Conservation (phyloP, 2,329 filamentous ascomycete genomes). For the Paradendryphiella salina region DNA sequence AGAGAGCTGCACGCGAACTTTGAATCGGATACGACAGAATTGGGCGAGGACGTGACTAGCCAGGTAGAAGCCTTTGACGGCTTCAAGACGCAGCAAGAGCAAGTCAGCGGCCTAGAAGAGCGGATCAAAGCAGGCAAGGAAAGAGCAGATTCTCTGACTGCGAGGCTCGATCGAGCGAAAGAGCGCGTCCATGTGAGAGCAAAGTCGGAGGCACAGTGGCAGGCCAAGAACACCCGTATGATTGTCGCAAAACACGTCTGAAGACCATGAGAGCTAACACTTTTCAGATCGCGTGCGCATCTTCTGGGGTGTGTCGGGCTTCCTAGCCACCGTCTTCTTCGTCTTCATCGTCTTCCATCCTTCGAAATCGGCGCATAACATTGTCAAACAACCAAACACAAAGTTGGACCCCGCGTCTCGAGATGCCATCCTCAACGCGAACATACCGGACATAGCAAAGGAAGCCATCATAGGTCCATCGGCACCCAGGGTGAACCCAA, state of each 20-base stretch:
- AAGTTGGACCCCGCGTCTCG: slow-evolving; percentile 24
- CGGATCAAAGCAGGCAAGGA: slow-evolving; percentile 64
- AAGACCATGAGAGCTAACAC: slow-evolving; percentile 16
- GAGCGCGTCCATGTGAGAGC: slow-evolving; percentile 69
- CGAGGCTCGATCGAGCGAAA: slow-evolving; percentile 66
- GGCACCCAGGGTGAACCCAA: slow-evolving; percentile 5
- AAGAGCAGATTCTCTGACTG: slow-evolving; percentile 62
- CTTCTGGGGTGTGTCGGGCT: slow-evolving; percentile 62
- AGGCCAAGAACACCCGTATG: slow-evolving; percentile 61
- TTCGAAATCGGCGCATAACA: slow-evolving; percentile 24
- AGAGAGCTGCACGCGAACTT: slow-evolving; percentile 63
- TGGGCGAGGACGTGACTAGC: slow-evolving; percentile 62
- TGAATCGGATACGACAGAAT: slow-evolving; percentile 59
- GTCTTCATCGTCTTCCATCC: slow-evolving; percentile 50
- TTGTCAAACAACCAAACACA: slow-evolving; percentile 7
- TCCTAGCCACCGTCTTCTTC: slow-evolving; percentile 52
- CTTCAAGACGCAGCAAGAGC: slow-evolving; percentile 67
- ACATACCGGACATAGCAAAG: slow-evolving; percentile 42
- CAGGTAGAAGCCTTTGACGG: slow-evolving; percentile 65
- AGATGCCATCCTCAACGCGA: slow-evolving; percentile 30
- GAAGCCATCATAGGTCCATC: slow-evolving; percentile 35
- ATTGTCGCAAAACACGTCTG: not conserved
- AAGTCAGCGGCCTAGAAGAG: slow-evolving; percentile 63
- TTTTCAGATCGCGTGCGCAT: slow-evolving; percentile 58
- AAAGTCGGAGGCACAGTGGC: slow-evolving; percentile 66